Conservation (phyloP, 176 grass and related monocot genomes). For the Cocos nucifera region DNA sequence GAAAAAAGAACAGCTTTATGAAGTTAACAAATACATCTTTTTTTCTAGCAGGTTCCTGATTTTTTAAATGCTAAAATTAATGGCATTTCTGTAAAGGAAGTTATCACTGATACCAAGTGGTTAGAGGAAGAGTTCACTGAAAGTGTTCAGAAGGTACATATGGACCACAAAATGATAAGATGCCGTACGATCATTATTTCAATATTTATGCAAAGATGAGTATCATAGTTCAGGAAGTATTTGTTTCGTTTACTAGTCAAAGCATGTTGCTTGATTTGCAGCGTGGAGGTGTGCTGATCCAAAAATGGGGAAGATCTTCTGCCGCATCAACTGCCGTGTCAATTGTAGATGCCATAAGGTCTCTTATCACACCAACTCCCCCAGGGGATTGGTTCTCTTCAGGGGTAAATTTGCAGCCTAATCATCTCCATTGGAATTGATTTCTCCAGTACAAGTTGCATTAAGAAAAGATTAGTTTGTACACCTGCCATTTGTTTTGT, state of each 20-base stretch:
- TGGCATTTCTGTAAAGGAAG: slow-evolving; percentile 65
- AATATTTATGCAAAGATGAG: neutral
- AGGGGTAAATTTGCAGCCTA: slow-evolving; percentile 41
- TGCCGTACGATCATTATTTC: neutral
- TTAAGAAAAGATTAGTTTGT: too few relatives aligned
- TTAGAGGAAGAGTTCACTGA: slow-evolving; percentile 79
- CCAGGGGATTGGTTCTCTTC: slow-evolving; percentile 94
- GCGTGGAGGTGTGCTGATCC: slow-evolving; percentile 78
- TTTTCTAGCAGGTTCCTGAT: slow-evolving; percentile 73
- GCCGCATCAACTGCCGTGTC: slow-evolving; percentile 96
- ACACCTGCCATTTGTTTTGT: too few relatives aligned
- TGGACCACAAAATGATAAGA: neutral
- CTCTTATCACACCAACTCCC: slow-evolving; percentile 78
- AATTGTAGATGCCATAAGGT: slow-evolving; percentile 76
- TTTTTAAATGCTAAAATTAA: slow-evolving; percentile 93
- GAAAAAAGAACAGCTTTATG: too few relatives aligned
- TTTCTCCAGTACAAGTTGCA: too few relatives aligned
- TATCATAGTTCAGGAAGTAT: too few relatives aligned
- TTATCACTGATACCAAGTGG: slow-evolving; percentile 83
- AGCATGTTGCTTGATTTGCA: slow-evolving; percentile 13
- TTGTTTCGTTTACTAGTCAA: too few relatives aligned
- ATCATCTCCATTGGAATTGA: too few relatives aligned
- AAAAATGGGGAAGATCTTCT: slow-evolving; percentile 99
- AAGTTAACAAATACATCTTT: slow-evolving; percentile 7
- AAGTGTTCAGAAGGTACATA: slow-evolving; percentile 69